Base-by-base conservation (phyloP, 1,284 basidiomycete species). In the Puccinia horiana region DNA sequence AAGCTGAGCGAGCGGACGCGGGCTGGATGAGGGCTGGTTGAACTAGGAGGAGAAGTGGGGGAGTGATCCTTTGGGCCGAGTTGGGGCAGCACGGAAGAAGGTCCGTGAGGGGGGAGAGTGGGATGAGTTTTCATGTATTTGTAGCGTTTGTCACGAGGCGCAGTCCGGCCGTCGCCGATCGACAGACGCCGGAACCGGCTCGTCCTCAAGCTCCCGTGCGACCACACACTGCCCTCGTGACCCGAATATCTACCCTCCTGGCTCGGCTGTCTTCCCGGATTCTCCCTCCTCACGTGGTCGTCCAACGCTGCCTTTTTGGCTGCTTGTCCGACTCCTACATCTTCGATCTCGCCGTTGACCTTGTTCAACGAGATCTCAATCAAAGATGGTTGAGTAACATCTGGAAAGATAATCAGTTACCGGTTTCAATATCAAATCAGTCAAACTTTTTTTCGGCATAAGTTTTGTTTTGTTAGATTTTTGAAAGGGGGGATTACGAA, bases 341-440 rank as follows among this genome's bases (percentile, higher is more conserved):
- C 63, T 14, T 12, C 40, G 29, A 52, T 52, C 47, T 52, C 69
- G 18, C 44, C 44, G 18, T 72, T 35, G 12, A 52, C 69, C 47
- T 72, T 72, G 69, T 72, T 72, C 44, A 72, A 49, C 26, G 69
- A 72, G 14, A 75, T 75, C 37, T 75, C 73, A 40, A 75, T 75
- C 52, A 75, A 35, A 18, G 73, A 75, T 35, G 54, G 73, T 58
- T 58, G 73, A 2, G 73, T 42, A 12, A 58, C 23, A 37, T 75
- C 73, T 75, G 67, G 12, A 2, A 75, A 37, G n/a, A 56, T 2
- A 58, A 37, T 14, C 26, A 20, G 23, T 29, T 73, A 1, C 1
- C 18, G 9, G 49, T 37, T 67, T 67, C 18, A 40, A 23, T n/a
- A 32, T 40, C 23, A 3, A 67, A 12, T 69, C 40, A 29, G 42